Evolutionary conservation across 768 basidiomycete genomes (phyloP).

Genomic region (Hericium alpestre): DNA sequence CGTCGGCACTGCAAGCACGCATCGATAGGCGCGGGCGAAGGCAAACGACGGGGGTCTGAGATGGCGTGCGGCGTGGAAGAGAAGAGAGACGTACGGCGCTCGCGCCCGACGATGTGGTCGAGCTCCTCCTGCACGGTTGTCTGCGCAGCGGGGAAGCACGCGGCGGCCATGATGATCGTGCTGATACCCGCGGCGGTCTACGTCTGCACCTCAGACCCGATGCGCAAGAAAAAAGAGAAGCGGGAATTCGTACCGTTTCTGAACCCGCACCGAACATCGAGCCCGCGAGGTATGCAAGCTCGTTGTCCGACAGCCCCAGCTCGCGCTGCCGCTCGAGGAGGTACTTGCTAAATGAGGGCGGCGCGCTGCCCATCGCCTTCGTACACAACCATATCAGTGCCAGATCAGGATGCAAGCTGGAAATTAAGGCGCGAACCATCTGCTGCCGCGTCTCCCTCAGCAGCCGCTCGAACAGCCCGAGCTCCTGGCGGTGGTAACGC

Average conservation of each 20-base stretch:
- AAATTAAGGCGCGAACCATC: conserved; percentile 17
- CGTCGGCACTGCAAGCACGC: conserved; percentile 23
- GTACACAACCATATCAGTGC: background rate
- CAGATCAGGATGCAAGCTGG: background rate
- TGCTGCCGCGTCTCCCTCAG: conserved; percentile 19
- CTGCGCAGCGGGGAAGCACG: conserved; percentile 24
- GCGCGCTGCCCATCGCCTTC: conserved; percentile 18
- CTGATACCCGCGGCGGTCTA: conserved; percentile 22
- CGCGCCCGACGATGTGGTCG: conserved; percentile 26
- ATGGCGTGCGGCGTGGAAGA: background rate
- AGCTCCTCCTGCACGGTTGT: conserved; percentile 26
- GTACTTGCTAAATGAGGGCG: conserved; percentile 25
- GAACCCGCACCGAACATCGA: conserved; percentile 34
- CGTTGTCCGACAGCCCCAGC: conserved; percentile 22
- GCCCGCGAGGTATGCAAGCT: conserved; percentile 29
- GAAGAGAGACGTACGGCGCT: conserved; percentile 19
- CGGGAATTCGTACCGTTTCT: conserved; percentile 24
- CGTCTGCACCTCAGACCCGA: background rate
- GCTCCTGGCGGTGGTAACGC: conserved; percentile 38
- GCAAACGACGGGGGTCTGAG: too few species aligned
- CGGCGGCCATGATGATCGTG: conserved; percentile 27
- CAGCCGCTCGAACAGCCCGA: conserved; percentile 22
- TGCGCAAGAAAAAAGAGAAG: background rate
- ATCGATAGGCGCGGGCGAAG: background rate
- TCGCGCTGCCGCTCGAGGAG: conserved; percentile 27